A percentile compares a stretch with the other conserved stretches of the same genome.
Evolutionary conservation across 2,329 filamentous ascomycete species (phyloP).

Genomic region (Cladosporium velox): DNA sequence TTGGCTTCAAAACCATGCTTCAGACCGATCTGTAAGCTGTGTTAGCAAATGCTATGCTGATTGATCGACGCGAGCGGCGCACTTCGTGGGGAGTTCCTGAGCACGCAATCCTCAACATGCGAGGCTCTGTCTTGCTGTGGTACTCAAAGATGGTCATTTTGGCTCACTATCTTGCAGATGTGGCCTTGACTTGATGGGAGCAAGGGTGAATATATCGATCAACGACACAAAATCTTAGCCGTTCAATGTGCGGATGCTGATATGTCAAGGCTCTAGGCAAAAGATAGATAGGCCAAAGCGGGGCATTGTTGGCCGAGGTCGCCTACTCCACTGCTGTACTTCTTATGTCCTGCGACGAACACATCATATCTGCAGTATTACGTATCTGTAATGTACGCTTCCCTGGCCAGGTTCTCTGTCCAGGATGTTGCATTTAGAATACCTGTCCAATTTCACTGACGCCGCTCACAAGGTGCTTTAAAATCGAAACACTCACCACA

Average conservation of each 20-base stretch:
- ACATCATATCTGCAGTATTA: background rate
- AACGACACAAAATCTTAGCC: no score
- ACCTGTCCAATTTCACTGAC: no score
- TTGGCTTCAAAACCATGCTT: constrained; percentile 48
- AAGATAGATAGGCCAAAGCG: constrained; percentile 13
- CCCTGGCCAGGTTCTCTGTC: background rate
- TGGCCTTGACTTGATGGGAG: no score
- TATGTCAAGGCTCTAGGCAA: no score
- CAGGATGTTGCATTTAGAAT: background rate
- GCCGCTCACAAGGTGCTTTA: no score
- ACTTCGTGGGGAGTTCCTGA: constrained; percentile 48
- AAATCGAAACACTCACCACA: no score
- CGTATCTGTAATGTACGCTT: background rate
- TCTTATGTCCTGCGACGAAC: background rate
- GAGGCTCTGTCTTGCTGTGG: constrained; percentile 27
- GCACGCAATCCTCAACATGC: constrained; percentile 44
- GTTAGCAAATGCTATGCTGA: background rate
- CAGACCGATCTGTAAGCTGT: constrained; percentile 47
- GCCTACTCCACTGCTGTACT: constrained; percentile 1
- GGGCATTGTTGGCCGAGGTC: constrained; percentile 17
- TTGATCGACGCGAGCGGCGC: background rate
- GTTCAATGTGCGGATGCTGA: no score
- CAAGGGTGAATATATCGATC: no score
- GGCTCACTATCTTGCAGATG: no score
- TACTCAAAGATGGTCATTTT: constrained; percentile 15